Evolutionary conservation across 129 eudicot species (phyloP), one percentile per base, ranked within the genome.

Genomic region (Centaurea solstitialis): DNA sequence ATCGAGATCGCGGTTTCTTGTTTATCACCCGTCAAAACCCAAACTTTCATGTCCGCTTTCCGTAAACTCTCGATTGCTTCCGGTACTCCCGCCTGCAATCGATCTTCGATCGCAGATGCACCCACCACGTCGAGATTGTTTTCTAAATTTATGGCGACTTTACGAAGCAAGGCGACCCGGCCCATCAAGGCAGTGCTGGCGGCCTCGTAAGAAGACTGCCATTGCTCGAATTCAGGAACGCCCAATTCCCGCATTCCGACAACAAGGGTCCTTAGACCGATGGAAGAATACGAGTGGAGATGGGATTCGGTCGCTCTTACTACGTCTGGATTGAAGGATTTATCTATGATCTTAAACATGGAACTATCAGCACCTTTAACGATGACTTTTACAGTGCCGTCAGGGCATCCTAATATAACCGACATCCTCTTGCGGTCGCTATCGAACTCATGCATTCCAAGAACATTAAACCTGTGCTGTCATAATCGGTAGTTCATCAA

Each of bases 401-500:
- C 93, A 9, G 99, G 99, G 86, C 76, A 93, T 47, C 99, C 98
- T 85, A 96, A 76, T 80, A 96, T 93, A 23, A 96, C 99, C 17
- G 99, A 96, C 99, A 96, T 96, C 87, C 99, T 84, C 85, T 96
- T 96, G 2, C 99, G 88, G 73, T 93, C 99, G 84, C 99, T 96
- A 64, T 96, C 99, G 70, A 96, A 96, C 82, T 96, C 99, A 72
- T 96, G 99, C 92, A 96, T 83, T 30, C 99, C 99, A 84, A 96
- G 85, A 79, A 96, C 99, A 81, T 88, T 92, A 78, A 88, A 93
- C 88, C 99, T 93, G 93, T 78, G 75, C 65, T 71, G 76, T 39
- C 88, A 67, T 18, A 76, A 40, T n/a, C 22, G 57, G 82, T 24
- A 72, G 22, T 45, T n/a, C 64, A 43, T 83, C 41, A 78, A 73